A percentile compares a stretch with the other conserved stretches of the same genome.
Conservation (phyloP, 345 rosid species). For the Acer saccharum region DNA sequence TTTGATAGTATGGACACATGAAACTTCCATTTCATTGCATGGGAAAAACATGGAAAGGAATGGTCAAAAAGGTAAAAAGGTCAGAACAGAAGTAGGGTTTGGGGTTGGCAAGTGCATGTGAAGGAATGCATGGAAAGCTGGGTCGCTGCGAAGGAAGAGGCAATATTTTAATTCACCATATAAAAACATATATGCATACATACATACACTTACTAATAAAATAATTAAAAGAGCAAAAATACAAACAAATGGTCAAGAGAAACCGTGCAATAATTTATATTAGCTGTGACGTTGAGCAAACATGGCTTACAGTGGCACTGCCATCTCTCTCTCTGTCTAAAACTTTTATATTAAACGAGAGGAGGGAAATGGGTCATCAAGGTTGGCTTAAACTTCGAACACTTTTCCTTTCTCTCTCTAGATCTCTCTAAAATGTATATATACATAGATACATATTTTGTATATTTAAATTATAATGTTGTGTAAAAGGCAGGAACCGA, state of each 20-base stretch:
- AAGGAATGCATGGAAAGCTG: constrained; percentile 70
- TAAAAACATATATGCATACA: not conserved
- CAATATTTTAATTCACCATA: constrained; percentile 2
- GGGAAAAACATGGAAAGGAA: constrained; percentile 23
- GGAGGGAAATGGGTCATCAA: constrained; percentile 26
- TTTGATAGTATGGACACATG: not conserved
- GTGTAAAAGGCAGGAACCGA: constrained; percentile 38
- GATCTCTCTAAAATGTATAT: not conserved
- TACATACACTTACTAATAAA: not conserved
- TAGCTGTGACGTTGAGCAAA: constrained; percentile 56
- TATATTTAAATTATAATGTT: not conserved
- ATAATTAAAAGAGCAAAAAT: constrained; percentile 34
- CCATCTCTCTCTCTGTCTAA: not conserved
- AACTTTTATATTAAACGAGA: constrained; percentile 35
- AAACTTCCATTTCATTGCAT: constrained; percentile 8
- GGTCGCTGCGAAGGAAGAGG: constrained; percentile 36
- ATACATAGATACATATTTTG: not conserved
- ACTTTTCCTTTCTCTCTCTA: constrained; percentile 1
- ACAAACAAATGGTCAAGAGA: constrained; percentile 66
- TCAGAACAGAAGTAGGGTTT: constrained; percentile 38
- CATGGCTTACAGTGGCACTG: constrained; percentile 61
- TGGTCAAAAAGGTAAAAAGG: constrained; percentile 51
- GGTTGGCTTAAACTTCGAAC: constrained; percentile 53
- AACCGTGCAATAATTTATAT: constrained; percentile 59
- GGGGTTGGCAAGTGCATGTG: constrained; percentile 60